phyloP scores from a whole-genome alignment of 495 filamentous ascomycete genomes.

The Thozetella sp. region DNA sequence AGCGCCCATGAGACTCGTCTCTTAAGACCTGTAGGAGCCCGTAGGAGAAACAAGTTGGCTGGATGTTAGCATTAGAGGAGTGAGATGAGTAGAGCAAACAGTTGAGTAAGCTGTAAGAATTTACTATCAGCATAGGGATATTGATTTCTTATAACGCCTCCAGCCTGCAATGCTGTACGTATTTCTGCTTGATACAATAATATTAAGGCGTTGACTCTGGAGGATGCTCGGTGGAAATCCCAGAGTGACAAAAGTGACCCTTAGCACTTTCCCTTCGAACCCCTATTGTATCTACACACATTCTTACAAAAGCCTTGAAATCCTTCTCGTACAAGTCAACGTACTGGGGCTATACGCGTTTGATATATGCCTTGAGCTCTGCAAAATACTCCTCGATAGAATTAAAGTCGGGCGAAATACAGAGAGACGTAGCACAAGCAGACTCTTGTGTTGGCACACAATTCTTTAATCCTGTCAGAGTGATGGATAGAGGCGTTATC shows the following conservation, averaged over 20 bases:
- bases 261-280: background rate
- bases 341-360: background rate
- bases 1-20: too few species aligned
- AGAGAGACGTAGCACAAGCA: slow-evolving; percentile 36
- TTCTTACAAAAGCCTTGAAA: background rate
- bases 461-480: slow-evolving; percentile 27
- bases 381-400: slow-evolving; percentile 31
- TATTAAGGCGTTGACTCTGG: background rate
- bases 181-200: background rate
- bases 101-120: too few species aligned
- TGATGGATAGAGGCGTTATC: slow-evolving; percentile 47
- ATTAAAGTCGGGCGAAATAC: slow-evolving; percentile 34
- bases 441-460: slow-evolving; percentile 36
- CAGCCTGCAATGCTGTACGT: too few species aligned
- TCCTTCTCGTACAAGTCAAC: background rate
- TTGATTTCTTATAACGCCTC: too few species aligned
- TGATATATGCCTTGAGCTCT: slow-evolving; percentile 11
- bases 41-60: too few species aligned
- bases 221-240: background rate
- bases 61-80: too few species aligned
- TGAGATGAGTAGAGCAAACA: too few species aligned
- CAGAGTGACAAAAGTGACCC: background rate
- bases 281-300: background rate
- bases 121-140: too few species aligned
- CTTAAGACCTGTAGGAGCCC: too few species aligned